Base-by-base conservation (phyloP, 78 protist species). In the Carpediemonas membranifera region DNA sequence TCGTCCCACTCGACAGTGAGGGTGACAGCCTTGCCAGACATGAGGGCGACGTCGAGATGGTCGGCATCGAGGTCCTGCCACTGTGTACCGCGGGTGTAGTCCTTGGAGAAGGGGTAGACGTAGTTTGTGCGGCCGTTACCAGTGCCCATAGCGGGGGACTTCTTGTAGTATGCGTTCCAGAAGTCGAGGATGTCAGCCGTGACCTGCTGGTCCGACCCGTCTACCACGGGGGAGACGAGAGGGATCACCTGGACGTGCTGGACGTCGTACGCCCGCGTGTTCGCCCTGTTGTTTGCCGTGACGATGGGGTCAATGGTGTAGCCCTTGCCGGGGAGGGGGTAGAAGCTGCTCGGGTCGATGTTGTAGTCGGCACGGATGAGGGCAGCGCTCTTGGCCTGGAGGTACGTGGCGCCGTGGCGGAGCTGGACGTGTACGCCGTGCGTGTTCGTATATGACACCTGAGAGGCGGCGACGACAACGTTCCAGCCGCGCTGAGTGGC, bases 311-410 rank as follows among this genome's bases (percentile, higher is more conserved):
- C 63, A 18, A 59, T 59, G 63, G 19, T 34, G 18, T 59, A 34
- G 15, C 63, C 63, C 63, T 59, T 35, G 19, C 63, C 63, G 18
- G 28, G 28, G 18, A 59, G 28, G 28, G 63, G 63, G 18, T 59
- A 59, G 15, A 59, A 34, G 15, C 54, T 15, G 28, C 54, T 34
- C 15, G 63, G 63, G 31, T 59, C 63, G 63, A 35, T 30, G 63
- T 59, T 59, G 18, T 59, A 59, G 31, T 15, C 15, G 63, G 35
- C 15, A 34, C 63, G 28, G 15, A 59, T 21, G 18, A 59, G 31
- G 63, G 63, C 63, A 21, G 63, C 63, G 54, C 28, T 59, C 31
- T 25, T 25, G 18, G 63, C 63, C 18, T 59, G 54, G 18, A 59
- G 15, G 31, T 59, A 59, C 18, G 31, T 30, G 31, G 18, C 18